Base-by-base conservation (phyloP, 116 monocot species). In the Cymodocea nodosa region DNA sequence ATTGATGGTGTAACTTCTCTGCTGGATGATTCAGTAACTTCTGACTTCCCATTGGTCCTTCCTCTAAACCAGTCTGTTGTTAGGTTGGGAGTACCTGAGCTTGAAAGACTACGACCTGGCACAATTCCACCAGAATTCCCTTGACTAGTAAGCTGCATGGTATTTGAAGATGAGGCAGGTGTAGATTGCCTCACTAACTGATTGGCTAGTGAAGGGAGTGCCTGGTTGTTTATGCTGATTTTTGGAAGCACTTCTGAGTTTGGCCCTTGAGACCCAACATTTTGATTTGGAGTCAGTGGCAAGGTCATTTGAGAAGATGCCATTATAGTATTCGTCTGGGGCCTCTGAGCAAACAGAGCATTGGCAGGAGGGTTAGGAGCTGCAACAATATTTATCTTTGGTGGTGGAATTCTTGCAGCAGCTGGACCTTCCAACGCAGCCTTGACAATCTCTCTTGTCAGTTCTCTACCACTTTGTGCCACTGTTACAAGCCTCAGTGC, bases 331-430 rank as follows among this genome's bases (percentile, higher is more conserved):
- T 75, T 83, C 73, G 84, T 73, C 60, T 71, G 68, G 5, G 93
- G 93, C 59, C 73, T 66, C 24, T 20, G 60, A 23, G 37, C 39
- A 56, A 56, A 30, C 20, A 60, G 39, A 4, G 59, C 64, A 59
- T 59, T 76, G 39, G 36, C 59, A 20, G 64, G 50, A 15, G 59
- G 56, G 23, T 16, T n/a, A 49, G 58, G 5, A 40, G 64, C 14
- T 10, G 70, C 56, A 44, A 20, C 50, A 68, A 64, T 65, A 82
- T 80, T 84, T 75, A 99, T 89, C 63, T 76, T 71, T 15, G 98
- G 98, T 65, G 99, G 65, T 40, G 99, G 99, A 71, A 99, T 99
- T 85, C 82, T 84, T 57, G 87, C 85, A 53, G 93, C 85, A 68
- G 87, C 87, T 71, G 90, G 85, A 59, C 90, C 83, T 72, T 69